phyloP scores from a whole-genome alignment of 176 grass and related monocot genomes.

The Triticum timopheevii region DNA sequence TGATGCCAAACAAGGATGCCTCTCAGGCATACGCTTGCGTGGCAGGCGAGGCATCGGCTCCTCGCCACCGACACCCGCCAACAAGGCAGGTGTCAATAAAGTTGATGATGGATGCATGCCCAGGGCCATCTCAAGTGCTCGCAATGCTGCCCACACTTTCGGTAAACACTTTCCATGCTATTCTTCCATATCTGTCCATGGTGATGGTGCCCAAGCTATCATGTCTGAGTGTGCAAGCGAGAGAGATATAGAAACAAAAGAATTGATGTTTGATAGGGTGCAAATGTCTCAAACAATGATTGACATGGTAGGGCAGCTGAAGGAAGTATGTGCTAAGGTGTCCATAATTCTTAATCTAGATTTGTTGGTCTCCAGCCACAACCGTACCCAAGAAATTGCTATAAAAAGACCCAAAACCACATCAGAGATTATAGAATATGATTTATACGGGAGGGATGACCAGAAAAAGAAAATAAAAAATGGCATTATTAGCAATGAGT shows the following conservation, averaged over 20 bases:
- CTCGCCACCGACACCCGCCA: background rate
- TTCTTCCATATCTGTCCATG: background rate
- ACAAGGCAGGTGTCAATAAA: background rate
- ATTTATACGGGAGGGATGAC: background rate
- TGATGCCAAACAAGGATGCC: background rate
- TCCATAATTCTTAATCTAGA: background rate
- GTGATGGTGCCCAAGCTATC: background rate
- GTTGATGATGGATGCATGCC: background rate
- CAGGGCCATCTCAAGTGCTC: background rate
- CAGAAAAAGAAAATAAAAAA: background rate
- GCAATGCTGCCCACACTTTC: background rate
- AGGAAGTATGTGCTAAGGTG: background rate
- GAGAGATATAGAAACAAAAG: background rate
- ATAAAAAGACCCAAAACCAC: background rate
- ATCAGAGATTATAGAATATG: background rate
- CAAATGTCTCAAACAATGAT: background rate
- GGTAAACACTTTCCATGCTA: background rate
- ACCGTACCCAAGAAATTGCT: background rate
- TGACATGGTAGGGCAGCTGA: background rate
- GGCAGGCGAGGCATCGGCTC: background rate
- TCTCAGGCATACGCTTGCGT: background rate
- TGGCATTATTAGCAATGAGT: background rate
- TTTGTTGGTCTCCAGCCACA: no score
- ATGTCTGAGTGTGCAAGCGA: no score
- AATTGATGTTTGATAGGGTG: background rate